These are phyloP conservation scores for Boeremia lycopersici DNA, from an alignment of 2,329 filamentous ascomycete genomes.

Conservation along the genomic window DNA sequence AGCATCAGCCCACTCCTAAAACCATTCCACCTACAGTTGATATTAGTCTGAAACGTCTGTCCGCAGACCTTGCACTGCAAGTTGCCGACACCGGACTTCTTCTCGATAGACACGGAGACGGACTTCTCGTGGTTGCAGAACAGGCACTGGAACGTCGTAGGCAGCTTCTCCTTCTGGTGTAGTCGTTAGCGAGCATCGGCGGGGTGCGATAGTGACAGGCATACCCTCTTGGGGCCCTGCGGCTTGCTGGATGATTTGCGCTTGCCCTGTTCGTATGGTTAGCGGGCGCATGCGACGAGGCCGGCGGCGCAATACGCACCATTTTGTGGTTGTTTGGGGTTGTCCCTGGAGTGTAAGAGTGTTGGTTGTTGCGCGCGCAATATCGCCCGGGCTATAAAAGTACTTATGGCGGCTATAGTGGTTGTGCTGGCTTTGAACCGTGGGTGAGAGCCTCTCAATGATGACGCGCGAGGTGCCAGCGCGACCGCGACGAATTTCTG, in stretches of 20 bases:
- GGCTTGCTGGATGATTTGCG: slow-evolving; percentile 86
- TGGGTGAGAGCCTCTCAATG: slow-evolving; percentile 7
- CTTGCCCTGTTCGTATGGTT: slow-evolving; percentile 68
- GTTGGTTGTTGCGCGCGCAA: not conserved
- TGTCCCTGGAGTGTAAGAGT: not conserved
- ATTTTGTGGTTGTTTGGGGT: slow-evolving; percentile 2
- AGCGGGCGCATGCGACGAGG: slow-evolving; percentile 27
- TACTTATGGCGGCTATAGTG: not conserved
- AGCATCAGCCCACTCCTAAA: slow-evolving; percentile 10
- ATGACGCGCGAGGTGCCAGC: slow-evolving; percentile 15
- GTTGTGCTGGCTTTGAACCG: not conserved
- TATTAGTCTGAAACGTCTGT: slow-evolving; percentile 88
- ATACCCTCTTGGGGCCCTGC: slow-evolving; percentile 80
- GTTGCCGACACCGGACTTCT: slow-evolving; percentile 85
- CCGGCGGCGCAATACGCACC: slow-evolving; percentile 1
- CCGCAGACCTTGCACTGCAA: slow-evolving; percentile 92
- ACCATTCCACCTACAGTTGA: slow-evolving; percentile 74
- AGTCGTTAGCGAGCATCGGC: slow-evolving; percentile 19
- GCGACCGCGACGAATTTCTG: slow-evolving; percentile 16
- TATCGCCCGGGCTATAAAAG: too few relatives aligned
- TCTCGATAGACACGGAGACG: slow-evolving; percentile 88
- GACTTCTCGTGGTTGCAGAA: slow-evolving; percentile 99
- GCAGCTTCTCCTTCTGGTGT: slow-evolving; percentile 65
- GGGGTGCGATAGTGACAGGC: slow-evolving; percentile 17
- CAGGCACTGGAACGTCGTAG: slow-evolving; percentile 90